Evolutionary conservation across 108 stramenopile species (phyloP).

Genomic region (Nitzschia sp.): DNA sequence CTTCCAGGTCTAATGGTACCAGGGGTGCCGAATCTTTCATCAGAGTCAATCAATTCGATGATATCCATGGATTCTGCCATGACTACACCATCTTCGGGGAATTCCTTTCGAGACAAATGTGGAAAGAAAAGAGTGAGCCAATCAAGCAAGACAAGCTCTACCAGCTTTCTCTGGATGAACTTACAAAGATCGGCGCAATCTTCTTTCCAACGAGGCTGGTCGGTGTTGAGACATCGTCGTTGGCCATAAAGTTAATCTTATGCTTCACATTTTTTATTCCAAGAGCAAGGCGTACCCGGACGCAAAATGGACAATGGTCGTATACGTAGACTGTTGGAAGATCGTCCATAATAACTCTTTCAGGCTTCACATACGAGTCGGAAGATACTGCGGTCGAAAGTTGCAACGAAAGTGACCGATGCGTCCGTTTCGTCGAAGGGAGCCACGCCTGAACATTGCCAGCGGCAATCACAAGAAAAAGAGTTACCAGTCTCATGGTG

Average conservation of each 20-base stretch:
- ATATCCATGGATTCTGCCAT: conserved; percentile 97
- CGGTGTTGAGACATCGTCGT: conserved; percentile 93
- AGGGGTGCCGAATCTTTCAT: conserved; percentile 89
- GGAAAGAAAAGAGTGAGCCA: conserved; percentile 17
- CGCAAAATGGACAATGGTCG: conserved; percentile 98
- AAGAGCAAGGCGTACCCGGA: conserved; percentile 91
- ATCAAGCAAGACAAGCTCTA: not conserved
- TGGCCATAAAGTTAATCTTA: conserved; percentile 84
- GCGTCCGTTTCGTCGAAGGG: not conserved
- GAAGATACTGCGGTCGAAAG: conserved; percentile 1
- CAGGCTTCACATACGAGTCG: conserved; percentile 30
- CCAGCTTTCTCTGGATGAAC: conserved; percentile 21
- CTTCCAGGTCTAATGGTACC: conserved; percentile 62
- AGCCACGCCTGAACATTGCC: not conserved
- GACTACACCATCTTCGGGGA: conserved; percentile 76
- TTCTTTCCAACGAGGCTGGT: conserved; percentile 94
- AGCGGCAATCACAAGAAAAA: not conserved
- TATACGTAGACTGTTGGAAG: conserved; percentile 91
- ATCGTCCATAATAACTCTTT: conserved; percentile 46
- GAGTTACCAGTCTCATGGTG: not conserved
- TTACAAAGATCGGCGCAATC: conserved; percentile 94
- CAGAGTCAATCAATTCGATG: conserved; percentile 81
- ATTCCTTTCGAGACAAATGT: conserved; percentile 29
- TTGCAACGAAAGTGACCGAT: not conserved
- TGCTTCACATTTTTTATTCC: conserved; percentile 94